Evolutionary conservation across 164 flowering plant genomes (phyloP).

Genomic region (Amborella trichopoda): DNA sequence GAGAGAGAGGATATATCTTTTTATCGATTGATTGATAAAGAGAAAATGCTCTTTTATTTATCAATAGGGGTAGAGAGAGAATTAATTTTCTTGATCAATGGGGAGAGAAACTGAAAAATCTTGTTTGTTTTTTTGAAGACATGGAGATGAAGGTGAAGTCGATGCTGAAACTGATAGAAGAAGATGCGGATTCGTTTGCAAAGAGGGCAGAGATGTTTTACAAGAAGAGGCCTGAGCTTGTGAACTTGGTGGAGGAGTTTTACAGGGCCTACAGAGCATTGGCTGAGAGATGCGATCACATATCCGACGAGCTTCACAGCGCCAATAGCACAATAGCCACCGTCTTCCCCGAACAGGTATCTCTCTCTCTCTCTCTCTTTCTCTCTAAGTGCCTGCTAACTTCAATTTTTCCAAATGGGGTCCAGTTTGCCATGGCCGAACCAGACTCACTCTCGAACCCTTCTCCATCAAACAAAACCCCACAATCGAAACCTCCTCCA

Average conservation of each 20-base stretch:
- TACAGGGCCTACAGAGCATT: constrained; percentile 66
- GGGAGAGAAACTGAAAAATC: not conserved
- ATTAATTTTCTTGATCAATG: constrained; percentile 5
- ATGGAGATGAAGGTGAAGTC: constrained; percentile 68
- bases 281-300: constrained; percentile 77
- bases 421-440: constrained; percentile 21
- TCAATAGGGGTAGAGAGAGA: not conserved
- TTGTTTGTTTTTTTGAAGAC: constrained; percentile 27
- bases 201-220: constrained; percentile 80
- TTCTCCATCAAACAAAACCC: constrained; percentile 2
- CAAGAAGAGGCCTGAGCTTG: constrained; percentile 68
- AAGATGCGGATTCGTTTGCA: constrained; percentile 77
- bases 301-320: constrained; percentile 67
- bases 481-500: constrained; percentile 13
- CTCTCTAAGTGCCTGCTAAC: too few species aligned
- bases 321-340: constrained; percentile 80
- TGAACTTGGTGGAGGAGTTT: constrained; percentile 59
- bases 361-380: too few species aligned
- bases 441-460: constrained; percentile 2
- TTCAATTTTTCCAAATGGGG: constrained; percentile 40
- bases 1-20: not conserved
- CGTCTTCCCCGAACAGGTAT: constrained; percentile 63
- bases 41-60: not conserved
- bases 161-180: constrained; percentile 56
- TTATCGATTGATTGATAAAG: not conserved